phyloP scores from a whole-genome alignment of 306 rosid genomes.

The Geum urbanum region DNA sequence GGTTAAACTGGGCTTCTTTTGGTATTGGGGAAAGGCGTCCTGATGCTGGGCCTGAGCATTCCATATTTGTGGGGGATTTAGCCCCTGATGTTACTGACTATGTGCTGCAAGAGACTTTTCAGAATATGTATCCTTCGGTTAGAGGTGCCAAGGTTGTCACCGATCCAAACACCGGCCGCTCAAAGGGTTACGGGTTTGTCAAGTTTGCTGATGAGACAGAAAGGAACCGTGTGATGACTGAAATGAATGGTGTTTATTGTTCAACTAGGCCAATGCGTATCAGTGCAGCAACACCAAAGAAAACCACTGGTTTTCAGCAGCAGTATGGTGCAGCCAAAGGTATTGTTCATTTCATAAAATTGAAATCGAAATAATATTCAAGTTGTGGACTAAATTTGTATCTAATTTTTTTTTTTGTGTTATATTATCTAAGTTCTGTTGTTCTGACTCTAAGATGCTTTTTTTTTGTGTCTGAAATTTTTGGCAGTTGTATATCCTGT shows the following conservation, averaged over 20 bases:
- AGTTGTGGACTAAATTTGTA: background rate
- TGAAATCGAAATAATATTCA: background rate
- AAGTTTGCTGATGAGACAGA: slow-evolving; percentile 78
- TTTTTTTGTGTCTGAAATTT: slow-evolving; percentile 8
- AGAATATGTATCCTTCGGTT: slow-evolving; percentile 66
- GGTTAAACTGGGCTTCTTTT: slow-evolving; percentile 90
- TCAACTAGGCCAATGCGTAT: slow-evolving; percentile 90
- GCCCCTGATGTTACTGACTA: slow-evolving; percentile 93
- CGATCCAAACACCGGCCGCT: slow-evolving; percentile 77
- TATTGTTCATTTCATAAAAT: slow-evolving; percentile 3
- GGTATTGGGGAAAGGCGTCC: slow-evolving; percentile 86
- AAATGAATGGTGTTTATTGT: slow-evolving; percentile 88
- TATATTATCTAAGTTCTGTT: background rate
- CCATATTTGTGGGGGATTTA: slow-evolving; percentile 85
- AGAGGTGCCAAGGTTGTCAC: slow-evolving; percentile 91
- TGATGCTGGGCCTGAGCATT: slow-evolving; percentile 80
- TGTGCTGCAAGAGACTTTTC: slow-evolving; percentile 76
- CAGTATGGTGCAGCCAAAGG: slow-evolving; percentile 59
- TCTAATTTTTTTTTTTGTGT: background rate
- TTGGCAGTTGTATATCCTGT: slow-evolving; percentile 55
- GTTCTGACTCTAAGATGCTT: background rate
- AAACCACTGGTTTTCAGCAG: slow-evolving; percentile 58
- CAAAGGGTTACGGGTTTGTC: slow-evolving; percentile 90
- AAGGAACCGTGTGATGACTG: slow-evolving; percentile 86
- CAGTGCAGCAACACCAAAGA: slow-evolving; percentile 86